Base-by-base conservation (phyloP, 768 basidiomycete genomes). In the Lactifluus rugatus region DNA sequence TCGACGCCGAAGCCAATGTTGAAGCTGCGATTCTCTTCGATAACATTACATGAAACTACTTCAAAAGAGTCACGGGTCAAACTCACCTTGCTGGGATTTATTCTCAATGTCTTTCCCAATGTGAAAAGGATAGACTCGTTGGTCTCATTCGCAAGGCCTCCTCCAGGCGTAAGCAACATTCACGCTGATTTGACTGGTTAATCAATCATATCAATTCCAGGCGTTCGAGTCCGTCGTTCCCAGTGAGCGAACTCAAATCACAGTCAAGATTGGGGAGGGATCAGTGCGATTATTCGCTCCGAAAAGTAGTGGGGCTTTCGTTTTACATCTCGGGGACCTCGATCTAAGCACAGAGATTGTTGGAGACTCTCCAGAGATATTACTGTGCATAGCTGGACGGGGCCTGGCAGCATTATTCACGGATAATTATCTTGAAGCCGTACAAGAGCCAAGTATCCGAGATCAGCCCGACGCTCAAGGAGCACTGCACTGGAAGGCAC, bases 181-280 rank as follows among this genome's bases (percentile, higher is more conserved):
- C n/a, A 5, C 25, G 26, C 48, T 17, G 44, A 45, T 44, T 41
- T 16, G 31, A 36, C 21, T 2, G 14, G 8, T 16, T n/a, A 32
- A 25, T 60, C 32, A n/a, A 58, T 44, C 44, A 53, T 32, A 37
- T 48, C 36, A 6, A 32, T 49, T 76, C 2, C 59, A 83, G 93
- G 87, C 89, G 0, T 99, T 99, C 66, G 94, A 94, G 69, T 80
- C 91, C 23, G 93, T 96, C 13, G 82, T 93, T 16, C 96, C 96
- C 1, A 92, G 79, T 55, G 96, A 98, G 68, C 73, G 86, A 44
- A 97, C 93, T 6, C 74, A 76, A 11, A 71, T 97, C 25, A 73
- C 77, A n/a, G 59, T 94, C 34, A 80, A 77, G 61, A 65, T 93
- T 21, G 58, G 73, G 17, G 86, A 93, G 64, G 79, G 83, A 10